These are phyloP conservation scores for Amphicarpaea edgeworthii DNA, from an alignment of 306 rosid genomes.

Conservation along the genomic window DNA sequence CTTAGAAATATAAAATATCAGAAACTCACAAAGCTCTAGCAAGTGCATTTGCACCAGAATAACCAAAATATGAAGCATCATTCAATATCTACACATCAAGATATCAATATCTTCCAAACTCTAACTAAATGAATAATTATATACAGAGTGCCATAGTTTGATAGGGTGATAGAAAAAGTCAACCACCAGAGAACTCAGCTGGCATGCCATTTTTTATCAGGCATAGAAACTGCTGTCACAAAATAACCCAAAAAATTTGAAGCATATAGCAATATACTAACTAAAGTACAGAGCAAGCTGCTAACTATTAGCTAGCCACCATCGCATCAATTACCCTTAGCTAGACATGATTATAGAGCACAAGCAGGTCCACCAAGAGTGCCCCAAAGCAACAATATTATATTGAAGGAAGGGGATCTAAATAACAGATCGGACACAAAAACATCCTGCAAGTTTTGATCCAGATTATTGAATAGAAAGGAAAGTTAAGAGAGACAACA, in stretches of 20 bases:
- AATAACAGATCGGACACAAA: constrained; percentile 33
- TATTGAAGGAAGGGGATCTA: background rate
- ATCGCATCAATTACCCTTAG: constrained; percentile 10
- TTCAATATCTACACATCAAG: constrained; percentile 12
- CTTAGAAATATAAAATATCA: background rate
- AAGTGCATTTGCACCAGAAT: constrained; percentile 21
- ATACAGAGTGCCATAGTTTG: background rate
- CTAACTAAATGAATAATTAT: background rate
- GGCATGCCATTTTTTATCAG: constrained; percentile 1
- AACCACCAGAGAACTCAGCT: background rate
- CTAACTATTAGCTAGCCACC: constrained; percentile 15
- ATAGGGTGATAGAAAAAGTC: no score
- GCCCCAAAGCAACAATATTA: constrained; percentile 3
- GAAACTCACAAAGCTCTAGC: constrained; percentile 14
- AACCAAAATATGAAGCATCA: constrained; percentile 35
- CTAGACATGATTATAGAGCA: background rate
- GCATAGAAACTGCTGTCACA: constrained; percentile 14
- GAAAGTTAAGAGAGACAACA: constrained; percentile 1
- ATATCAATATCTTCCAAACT: constrained; percentile 31
- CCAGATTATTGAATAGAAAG: no score
- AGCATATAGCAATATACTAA: constrained; percentile 2
- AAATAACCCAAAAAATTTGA: constrained; percentile 8
- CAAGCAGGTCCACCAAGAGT: background rate
- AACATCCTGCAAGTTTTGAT: background rate
- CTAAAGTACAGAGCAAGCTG: background rate